Percentiles rank a stretch among this genome's conserved stretches.
Evolutionary conservation across 768 basidiomycete species (phyloP).

Genomic region (Gymnopilus dilepis): DNA sequence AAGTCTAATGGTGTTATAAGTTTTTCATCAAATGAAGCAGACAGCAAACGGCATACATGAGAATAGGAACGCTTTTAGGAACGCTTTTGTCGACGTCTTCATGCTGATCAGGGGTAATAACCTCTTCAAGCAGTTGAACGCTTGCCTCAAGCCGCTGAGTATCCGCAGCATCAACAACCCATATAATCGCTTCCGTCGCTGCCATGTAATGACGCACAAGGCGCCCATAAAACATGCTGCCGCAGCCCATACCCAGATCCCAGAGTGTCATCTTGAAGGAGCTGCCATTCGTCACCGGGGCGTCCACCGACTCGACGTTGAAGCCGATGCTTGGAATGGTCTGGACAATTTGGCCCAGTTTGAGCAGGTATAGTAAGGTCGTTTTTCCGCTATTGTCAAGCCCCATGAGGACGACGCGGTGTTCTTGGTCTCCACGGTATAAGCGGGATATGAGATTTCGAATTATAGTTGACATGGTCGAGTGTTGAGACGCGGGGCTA

Average conservation of each 20-base stretch:
- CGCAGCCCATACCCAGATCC: conserved; percentile 66
- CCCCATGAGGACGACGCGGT: conserved; percentile 39
- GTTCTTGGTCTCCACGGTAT: conserved; percentile 23
- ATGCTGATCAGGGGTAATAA: conserved; percentile 19
- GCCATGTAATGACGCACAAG: conserved; percentile 30
- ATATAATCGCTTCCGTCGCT: conserved; percentile 60
- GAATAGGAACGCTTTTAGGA: conserved; percentile 33
- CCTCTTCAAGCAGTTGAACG: conserved; percentile 49
- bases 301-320: conserved; percentile 62
- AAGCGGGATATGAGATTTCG: conserved; percentile 37
- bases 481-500: not conserved
- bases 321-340: conserved; percentile 52
- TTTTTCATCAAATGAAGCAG: not conserved
- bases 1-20: conserved; percentile 34
- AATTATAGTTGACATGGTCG: conserved; percentile 27
- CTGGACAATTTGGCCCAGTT: conserved; percentile 41
- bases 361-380: conserved; percentile 50
- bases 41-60: conserved; percentile 35
- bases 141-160: conserved; percentile 55
- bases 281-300: conserved; percentile 29
- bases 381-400: conserved; percentile 50
- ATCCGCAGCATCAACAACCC: conserved; percentile 66
- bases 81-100: conserved; percentile 2
- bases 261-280: conserved; percentile 58
- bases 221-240: conserved; percentile 41